Conservation (phyloP, 129 eudicot species). For the Dittrichia graveolens region DNA sequence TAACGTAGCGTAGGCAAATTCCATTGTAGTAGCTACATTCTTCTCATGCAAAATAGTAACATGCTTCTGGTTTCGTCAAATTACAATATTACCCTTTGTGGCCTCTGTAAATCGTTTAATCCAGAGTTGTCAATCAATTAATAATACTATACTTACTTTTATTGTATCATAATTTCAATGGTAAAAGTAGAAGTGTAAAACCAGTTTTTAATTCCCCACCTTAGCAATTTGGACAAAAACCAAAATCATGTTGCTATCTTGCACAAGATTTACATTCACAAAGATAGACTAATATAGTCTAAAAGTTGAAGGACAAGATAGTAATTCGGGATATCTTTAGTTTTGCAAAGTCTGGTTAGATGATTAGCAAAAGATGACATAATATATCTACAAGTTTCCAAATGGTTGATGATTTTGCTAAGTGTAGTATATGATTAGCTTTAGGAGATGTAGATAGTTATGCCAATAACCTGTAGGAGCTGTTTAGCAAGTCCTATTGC, state of each 20-base stretch:
- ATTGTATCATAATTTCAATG: not conserved
- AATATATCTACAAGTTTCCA: not conserved
- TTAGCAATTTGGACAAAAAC: not conserved
- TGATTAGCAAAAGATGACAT: not conserved
- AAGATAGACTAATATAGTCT: not conserved
- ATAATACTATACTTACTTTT: too few species aligned
- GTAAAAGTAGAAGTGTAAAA: too few species aligned
- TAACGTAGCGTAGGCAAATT: not conserved
- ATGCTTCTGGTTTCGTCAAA: not conserved
- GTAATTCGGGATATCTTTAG: not conserved
- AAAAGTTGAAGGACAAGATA: not conserved
- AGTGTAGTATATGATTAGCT: not conserved
- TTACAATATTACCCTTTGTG: too few species aligned
- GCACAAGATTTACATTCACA: not conserved
- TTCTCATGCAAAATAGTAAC: not conserved
- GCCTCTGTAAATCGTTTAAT: too few species aligned
- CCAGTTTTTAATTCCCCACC: not conserved
- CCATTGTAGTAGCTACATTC: not conserved
- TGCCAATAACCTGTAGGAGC: constrained; percentile 48
- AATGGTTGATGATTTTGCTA: constrained; percentile 5
- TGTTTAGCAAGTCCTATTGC: constrained; percentile 59
- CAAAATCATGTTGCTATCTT: not conserved
- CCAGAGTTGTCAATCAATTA: too few species aligned
- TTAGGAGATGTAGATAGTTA: not conserved
- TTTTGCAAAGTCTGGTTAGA: not conserved